phyloP scores from a whole-genome alignment of 768 basidiomycete species.

The Mycena rosella region DNA sequence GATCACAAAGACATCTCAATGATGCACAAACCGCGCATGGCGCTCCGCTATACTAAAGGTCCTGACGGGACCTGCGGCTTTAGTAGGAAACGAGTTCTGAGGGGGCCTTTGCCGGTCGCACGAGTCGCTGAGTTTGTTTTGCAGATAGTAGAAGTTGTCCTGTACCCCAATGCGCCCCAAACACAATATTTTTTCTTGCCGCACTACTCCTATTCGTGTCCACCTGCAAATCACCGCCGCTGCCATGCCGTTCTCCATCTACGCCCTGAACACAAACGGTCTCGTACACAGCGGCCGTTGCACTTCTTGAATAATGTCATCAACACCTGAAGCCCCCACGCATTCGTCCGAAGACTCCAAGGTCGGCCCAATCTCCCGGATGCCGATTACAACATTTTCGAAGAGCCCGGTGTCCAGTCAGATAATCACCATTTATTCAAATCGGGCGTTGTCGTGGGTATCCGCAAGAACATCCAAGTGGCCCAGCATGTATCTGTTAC shows the following conservation, averaged over 20 bases:
- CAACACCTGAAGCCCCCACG: background rate
- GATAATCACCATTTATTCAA: conserved; percentile 10
- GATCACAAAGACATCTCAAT: background rate
- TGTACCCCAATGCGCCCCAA: background rate
- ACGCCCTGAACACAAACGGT: conserved; percentile 14
- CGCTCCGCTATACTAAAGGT: conserved; percentile 10
- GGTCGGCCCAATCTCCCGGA: background rate
- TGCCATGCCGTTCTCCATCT: background rate
- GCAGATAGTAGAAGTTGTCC: background rate
- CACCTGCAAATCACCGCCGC: background rate
- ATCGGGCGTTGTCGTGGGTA: conserved; percentile 33
- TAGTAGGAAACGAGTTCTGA: background rate
- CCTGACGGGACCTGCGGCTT: conserved; percentile 25
- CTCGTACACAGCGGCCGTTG: background rate
- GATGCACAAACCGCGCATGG: background rate
- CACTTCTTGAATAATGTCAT: conserved; percentile 1
- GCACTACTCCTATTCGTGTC: background rate
- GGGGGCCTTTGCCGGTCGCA: background rate
- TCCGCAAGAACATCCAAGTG: conserved; percentile 14
- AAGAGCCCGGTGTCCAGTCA: background rate
- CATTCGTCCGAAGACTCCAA: conserved; percentile 3
- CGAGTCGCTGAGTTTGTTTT: background rate
- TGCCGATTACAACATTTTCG: conserved; percentile 13
- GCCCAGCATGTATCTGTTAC: background rate
- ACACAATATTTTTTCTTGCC: conserved; percentile 7